Percentiles rank a stretch among this genome's conserved stretches.
Conservation (phyloP, 257 asterid genomes). For the Scutellaria galericulata region DNA sequence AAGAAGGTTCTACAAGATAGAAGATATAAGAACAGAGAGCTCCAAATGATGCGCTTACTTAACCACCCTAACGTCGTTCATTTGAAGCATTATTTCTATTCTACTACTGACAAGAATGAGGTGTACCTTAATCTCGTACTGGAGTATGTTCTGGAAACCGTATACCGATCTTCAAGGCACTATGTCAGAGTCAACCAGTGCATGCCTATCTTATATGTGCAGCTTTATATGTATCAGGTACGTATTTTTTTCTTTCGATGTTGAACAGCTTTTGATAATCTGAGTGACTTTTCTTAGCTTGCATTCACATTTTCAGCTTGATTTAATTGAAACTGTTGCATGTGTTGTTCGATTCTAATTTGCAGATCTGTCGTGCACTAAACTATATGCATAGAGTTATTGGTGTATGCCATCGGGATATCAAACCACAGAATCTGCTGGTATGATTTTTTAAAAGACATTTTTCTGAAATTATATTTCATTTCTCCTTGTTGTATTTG, state of each 20-base stretch:
- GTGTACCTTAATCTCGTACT: constrained; percentile 66
- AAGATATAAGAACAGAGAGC: constrained; percentile 63
- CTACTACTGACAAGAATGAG: constrained; percentile 63
- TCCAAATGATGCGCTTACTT: constrained; percentile 57
- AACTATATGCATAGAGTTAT: constrained; percentile 61
- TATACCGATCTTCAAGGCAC: constrained; percentile 54
- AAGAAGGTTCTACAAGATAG: constrained; percentile 64
- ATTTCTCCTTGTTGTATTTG: not conserved
- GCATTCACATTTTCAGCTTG: not conserved
- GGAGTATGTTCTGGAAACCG: constrained; percentile 59
- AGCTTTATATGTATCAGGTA: constrained; percentile 58
- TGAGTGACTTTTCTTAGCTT: not conserved
- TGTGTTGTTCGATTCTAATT: not conserved
- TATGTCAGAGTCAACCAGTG: constrained; percentile 51
- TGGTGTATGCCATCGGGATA: constrained; percentile 76
- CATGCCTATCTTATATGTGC: constrained; percentile 58
- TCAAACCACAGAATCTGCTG: constrained; percentile 74
- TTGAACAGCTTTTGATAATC: not conserved
- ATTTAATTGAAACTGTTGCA: not conserved
- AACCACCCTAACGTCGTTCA: constrained; percentile 60
- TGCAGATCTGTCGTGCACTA: constrained; percentile 68
- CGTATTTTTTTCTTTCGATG: not conserved
- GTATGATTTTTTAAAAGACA: constrained; percentile 37
- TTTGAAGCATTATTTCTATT: constrained; percentile 58
- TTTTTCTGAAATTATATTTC: not conserved